phyloP scores from a whole-genome alignment of 768 basidiomycete genomes.

The Hypholoma fasciculare region DNA sequence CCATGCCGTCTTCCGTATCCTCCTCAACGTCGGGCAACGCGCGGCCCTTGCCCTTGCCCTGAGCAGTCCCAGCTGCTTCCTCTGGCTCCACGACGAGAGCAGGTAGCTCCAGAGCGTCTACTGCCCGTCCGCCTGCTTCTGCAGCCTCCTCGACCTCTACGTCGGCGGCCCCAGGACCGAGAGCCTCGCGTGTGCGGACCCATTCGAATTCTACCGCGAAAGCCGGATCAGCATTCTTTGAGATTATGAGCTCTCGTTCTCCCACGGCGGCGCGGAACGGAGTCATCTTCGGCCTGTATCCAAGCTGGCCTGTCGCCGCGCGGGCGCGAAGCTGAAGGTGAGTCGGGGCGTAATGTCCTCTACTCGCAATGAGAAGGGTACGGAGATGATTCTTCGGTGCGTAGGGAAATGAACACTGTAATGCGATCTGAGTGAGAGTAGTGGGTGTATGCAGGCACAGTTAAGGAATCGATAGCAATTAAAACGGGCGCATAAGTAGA shows the following conservation, averaged over 20 bases:
- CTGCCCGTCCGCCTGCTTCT: too few relatives aligned
- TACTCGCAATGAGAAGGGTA: neutral
- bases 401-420: neutral
- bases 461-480: too few relatives aligned
- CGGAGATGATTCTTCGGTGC: neutral
- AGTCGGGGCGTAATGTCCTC: neutral
- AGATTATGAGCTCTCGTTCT: too few relatives aligned
- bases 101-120: too few relatives aligned
- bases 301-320: neutral
- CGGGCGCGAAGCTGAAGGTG: neutral
- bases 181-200: neutral
- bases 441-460: too few relatives aligned
- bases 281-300: neutral
- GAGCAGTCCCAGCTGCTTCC: too few relatives aligned
- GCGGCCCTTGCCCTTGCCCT: neutral
- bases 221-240: neutral
- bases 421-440: neutral
- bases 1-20: slow-evolving; percentile 18
- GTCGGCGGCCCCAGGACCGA: too few relatives aligned
- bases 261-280: neutral
- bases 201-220: neutral
- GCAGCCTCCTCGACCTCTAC: too few relatives aligned
- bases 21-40: neutral
- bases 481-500: neutral
- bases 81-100: too few relatives aligned